Evolutionary conservation across 352 stramenopile genomes (phyloP).

Genomic region (Pythium phragmitis): DNA sequence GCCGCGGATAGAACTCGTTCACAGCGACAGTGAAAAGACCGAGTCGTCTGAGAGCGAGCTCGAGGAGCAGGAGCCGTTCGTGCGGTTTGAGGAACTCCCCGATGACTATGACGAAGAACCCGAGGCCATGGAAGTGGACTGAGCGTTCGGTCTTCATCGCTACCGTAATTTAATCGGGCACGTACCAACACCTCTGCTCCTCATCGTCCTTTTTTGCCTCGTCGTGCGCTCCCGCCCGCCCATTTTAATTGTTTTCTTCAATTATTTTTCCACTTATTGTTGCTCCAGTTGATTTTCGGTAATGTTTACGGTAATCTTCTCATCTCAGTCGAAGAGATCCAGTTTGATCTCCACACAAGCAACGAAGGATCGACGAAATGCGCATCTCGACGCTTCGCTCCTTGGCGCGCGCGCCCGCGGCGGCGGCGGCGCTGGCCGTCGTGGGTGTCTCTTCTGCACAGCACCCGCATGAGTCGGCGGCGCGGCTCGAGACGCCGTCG

Average conservation of each 20-base stretch:
- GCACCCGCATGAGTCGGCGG: neutral
- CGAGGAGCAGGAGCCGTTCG: constrained; percentile 33
- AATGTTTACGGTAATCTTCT: constrained; percentile 8
- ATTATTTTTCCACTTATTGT: constrained; percentile 2
- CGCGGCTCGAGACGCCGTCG: constrained; percentile 39
- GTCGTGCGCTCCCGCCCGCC: neutral
- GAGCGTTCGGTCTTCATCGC: neutral
- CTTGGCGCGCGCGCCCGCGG: constrained; percentile 5
- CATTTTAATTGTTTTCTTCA: constrained; percentile 4
- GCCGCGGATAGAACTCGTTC: constrained; percentile 55
- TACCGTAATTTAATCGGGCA: neutral
- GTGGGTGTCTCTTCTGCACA: constrained; percentile 7
- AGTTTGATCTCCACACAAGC: neutral
- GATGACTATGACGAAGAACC: constrained; percentile 51
- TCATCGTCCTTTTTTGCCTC: neutral
- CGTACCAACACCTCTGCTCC: neutral
- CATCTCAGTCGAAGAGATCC: constrained; percentile 14
- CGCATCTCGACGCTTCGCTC: constrained; percentile 20
- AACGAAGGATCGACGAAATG: neutral
- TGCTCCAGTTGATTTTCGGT: neutral
- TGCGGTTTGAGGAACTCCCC: constrained; percentile 71
- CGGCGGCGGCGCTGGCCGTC: constrained; percentile 24
- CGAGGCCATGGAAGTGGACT: constrained; percentile 76
- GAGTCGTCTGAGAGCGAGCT: constrained; percentile 16
- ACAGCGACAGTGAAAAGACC: constrained; percentile 34